A percentile compares a stretch with the other conserved stretches of the same genome.
Conservation (phyloP, 116 monocot species). For the Dioscorea cayenensis region DNA sequence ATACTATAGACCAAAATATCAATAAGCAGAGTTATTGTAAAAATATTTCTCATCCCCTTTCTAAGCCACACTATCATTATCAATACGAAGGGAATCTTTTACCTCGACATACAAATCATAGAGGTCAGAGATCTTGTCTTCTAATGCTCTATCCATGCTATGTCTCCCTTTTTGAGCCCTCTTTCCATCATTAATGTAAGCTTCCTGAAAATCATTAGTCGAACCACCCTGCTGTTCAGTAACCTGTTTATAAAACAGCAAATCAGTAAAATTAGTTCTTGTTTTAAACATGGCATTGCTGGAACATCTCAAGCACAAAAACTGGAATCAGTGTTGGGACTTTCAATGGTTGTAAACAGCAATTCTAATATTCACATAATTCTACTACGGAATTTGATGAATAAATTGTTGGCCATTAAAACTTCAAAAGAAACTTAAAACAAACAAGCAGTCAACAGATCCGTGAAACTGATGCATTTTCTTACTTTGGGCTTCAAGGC, state of each 20-base stretch:
- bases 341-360: neutral
- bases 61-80: neutral
- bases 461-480: slow-evolving; percentile 1
- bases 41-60: neutral
- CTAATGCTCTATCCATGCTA: slow-evolving; percentile 69
- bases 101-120: slow-evolving; percentile 99
- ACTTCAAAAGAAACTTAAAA: neutral
- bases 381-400: neutral
- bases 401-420: neutral
- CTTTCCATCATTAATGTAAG: slow-evolving; percentile 34
- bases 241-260: slow-evolving; percentile 32
- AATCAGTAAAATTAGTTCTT: neutral
- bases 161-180: slow-evolving; percentile 43
- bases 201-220: slow-evolving; percentile 76
- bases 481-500: slow-evolving; percentile 54
- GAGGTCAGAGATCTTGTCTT: slow-evolving; percentile 91
- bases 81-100: slow-evolving; percentile 1
- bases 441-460: neutral
- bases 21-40: neutral
- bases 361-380: neutral
- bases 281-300: neutral
- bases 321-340: neutral
- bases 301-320: neutral
- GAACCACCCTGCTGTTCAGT: slow-evolving; percentile 58
- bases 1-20: too few relatives aligned